Evolutionary conservation across 345 rosid species (phyloP).

Genomic region (Leavenworthia alabamica): DNA sequence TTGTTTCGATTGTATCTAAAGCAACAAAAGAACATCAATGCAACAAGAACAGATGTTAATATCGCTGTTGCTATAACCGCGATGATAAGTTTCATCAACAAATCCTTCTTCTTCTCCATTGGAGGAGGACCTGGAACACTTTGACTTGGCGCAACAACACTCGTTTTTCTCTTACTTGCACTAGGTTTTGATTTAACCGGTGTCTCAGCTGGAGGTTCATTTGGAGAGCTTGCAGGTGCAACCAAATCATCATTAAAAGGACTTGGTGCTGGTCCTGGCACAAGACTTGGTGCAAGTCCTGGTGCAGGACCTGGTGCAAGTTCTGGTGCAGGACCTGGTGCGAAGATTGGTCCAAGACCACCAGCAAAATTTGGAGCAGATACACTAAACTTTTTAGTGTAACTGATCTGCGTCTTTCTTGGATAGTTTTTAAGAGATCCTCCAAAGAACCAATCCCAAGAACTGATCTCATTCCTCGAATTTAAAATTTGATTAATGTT

Average conservation of each 20-base stretch:
- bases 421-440: slow-evolving; percentile 24
- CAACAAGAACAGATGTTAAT: slow-evolving; percentile 43
- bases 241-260: slow-evolving; percentile 24
- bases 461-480: slow-evolving; percentile 8
- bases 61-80: slow-evolving; percentile 60
- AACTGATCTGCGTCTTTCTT: background rate
- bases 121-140: slow-evolving; percentile 9
- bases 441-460: slow-evolving; percentile 30
- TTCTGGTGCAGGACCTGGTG: too few species aligned
- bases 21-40: slow-evolving; percentile 55
- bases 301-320: too few species aligned
- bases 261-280: slow-evolving; percentile 1
- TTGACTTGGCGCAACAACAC: slow-evolving; percentile 26
- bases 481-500: slow-evolving; percentile 2
- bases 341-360: background rate
- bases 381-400: background rate
- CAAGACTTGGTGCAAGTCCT: too few species aligned
- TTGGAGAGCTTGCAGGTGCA: slow-evolving; percentile 22
- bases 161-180: slow-evolving; percentile 9
- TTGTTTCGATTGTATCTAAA: slow-evolving; percentile 24
- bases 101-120: slow-evolving; percentile 8
- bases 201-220: slow-evolving; percentile 4
- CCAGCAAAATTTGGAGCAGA: slow-evolving; percentile 14
- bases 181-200: slow-evolving; percentile 1
- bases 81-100: slow-evolving; percentile 30